phyloP scores from a whole-genome alignment of 164 flowering plant genomes.

The Aristolochia californica region DNA sequence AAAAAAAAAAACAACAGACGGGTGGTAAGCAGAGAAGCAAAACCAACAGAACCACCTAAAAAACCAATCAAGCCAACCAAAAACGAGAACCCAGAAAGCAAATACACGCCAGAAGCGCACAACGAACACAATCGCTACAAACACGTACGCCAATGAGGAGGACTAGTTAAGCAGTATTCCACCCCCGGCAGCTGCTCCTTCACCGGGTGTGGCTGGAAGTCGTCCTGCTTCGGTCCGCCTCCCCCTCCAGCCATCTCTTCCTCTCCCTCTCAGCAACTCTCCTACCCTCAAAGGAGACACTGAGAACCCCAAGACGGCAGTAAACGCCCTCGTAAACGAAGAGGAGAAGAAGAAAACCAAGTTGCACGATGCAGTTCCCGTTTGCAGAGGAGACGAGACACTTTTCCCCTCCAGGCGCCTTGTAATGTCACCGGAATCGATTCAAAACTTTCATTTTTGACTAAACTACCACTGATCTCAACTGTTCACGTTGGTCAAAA shows the following conservation, averaged over 20 bases:
- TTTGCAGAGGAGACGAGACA: too few relatives aligned
- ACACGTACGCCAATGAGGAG: slow-evolving; percentile 78
- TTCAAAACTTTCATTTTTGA: too few relatives aligned
- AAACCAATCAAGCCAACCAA: neutral
- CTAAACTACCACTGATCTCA: too few relatives aligned
- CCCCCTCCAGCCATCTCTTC: slow-evolving; percentile 23
- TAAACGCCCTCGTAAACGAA: too few relatives aligned
- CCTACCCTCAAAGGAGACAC: too few relatives aligned
- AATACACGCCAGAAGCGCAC: neutral
- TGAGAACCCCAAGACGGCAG: too few relatives aligned
- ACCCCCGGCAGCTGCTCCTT: slow-evolving; percentile 55
- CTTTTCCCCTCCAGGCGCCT: too few relatives aligned
- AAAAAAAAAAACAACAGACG: neutral
- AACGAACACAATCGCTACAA: too few relatives aligned
- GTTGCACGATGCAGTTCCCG: too few relatives aligned
- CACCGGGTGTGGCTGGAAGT: slow-evolving; percentile 59
- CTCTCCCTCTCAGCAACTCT: neutral
- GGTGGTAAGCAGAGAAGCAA: neutral
- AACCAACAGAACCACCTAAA: neutral
- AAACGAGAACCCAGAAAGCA: neutral
- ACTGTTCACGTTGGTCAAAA: too few relatives aligned
- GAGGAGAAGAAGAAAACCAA: too few relatives aligned
- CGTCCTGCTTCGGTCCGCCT: slow-evolving; percentile 54
- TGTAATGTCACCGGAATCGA: too few relatives aligned
- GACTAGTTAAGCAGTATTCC: slow-evolving; percentile 63